Conservation (phyloP, 306 rosid genomes). For the Abrus pulchellus region DNA sequence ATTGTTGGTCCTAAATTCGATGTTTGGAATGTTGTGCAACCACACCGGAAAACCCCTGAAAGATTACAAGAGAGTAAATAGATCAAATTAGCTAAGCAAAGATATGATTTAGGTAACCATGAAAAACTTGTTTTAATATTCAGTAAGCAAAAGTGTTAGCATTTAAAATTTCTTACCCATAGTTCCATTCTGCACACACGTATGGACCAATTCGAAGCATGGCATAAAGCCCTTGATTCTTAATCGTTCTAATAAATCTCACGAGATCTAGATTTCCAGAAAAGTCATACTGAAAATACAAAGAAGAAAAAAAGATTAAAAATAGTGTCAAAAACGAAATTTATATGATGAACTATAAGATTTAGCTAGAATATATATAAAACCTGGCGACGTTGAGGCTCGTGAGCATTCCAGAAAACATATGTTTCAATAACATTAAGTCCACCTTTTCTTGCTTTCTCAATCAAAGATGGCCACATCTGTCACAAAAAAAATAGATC, state of each 20-base stretch:
- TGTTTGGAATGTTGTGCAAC: slow-evolving; percentile 56
- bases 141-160: background rate
- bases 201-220: slow-evolving; percentile 69
- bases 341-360: background rate
- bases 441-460: slow-evolving; percentile 61
- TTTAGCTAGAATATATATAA: background rate
- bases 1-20: slow-evolving; percentile 53
- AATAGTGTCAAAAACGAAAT: background rate
- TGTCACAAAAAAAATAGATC: background rate
- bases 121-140: background rate
- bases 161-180: slow-evolving; percentile 47
- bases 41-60: slow-evolving; percentile 64
- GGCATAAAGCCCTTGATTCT: slow-evolving; percentile 39
- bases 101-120: background rate
- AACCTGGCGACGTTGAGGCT: slow-evolving; percentile 52
- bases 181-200: slow-evolving; percentile 65
- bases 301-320: background rate
- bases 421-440: slow-evolving; percentile 56
- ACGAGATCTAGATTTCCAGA: slow-evolving; percentile 44
- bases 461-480: slow-evolving; percentile 64
- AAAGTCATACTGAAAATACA: slow-evolving; percentile 54
- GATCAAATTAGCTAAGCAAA: background rate
- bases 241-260: slow-evolving; percentile 51
- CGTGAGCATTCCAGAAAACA: slow-evolving; percentile 61
- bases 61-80: background rate